Percentiles rank a stretch among this genome's conserved stretches.
Conservation (phyloP, 345 rosid species). For the Eucalyptus caleyi region DNA sequence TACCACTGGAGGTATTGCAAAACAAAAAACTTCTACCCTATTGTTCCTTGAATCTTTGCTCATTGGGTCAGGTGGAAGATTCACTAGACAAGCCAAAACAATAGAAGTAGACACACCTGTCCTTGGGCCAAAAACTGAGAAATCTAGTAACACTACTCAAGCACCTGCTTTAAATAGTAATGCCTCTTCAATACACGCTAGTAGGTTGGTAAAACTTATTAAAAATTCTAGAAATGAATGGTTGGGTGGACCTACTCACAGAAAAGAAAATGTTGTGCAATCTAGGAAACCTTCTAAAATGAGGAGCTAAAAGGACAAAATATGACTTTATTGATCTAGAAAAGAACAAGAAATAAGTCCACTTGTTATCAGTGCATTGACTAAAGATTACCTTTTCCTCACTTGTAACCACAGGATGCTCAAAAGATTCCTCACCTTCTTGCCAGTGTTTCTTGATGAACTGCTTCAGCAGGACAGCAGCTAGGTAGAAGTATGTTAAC, state of each 20-base stretch:
- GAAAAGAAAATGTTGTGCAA: not conserved
- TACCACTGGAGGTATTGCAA: not conserved
- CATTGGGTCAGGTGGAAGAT: not conserved
- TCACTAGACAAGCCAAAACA: not conserved
- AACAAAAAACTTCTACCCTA: not conserved
- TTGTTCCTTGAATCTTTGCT: not conserved
- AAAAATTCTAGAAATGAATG: not conserved
- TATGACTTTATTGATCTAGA: not conserved
- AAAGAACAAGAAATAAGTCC: not conserved
- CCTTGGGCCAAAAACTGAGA: not conserved
- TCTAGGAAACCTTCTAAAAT: not conserved
- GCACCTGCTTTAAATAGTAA: not conserved
- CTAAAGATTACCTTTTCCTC: conserved; percentile 55
- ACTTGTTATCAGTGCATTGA: not conserved
- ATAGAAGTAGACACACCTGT: not conserved
- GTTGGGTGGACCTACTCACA: not conserved
- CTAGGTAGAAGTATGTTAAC: conserved; percentile 65
- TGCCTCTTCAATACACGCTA: not conserved
- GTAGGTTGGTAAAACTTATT: not conserved
- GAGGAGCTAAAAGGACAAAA: not conserved
- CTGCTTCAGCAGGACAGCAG: conserved; percentile 88
- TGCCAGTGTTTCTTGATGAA: conserved; percentile 88
- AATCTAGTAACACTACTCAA: not conserved
- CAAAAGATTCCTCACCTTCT: conserved; percentile 72
- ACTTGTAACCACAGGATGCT: conserved; percentile 55